Base-by-base conservation (phyloP, 2,329 filamentous ascomycete species). In the Fusarium sp. region DNA sequence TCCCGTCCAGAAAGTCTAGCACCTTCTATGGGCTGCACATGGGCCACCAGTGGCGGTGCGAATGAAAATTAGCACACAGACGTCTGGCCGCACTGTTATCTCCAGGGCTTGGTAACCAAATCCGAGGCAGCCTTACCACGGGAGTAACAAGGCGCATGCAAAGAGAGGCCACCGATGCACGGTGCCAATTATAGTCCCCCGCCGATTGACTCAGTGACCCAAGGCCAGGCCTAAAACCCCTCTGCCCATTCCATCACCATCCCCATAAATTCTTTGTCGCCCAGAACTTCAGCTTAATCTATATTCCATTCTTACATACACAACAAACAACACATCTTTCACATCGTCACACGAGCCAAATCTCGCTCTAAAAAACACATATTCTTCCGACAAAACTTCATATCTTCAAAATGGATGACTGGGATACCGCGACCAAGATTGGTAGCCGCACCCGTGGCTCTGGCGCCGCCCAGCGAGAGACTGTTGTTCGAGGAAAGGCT, bases 371-470 rank as follows among this genome's bases (percentile, higher is more conserved):
- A 22, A 26, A 64, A 59, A 58, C 57, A 58, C 59, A 45, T 41
- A 39, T 32, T 51, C 50, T 61, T 56, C 56, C 45, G 67, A 77
- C 74, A 69, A 63, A 81, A 78, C 84, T 78, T 50, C 90, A 91
- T 63, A 71, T 32, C 63, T 58, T 60, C 60, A 79, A 80, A 59
- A 90, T 93, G 89, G 83, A 82, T 60, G 94, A 97, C 80, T 98
- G 96, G 95, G 93, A 98, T 79, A 84, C 86, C 77, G 91, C 93
- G 78, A 97, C 95, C 85, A 97, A 96, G 89, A 98, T 99, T 82
- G 96, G 96, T 81, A 94, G 91, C 90, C 96, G 93, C 85, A 90
- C 89, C 81, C 91, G 91, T 80, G 89, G 90, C 75, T 89, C 91
- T 76, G 93, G 92, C 78, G 88, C 84, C 66, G 83, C 82, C 63